A percentile compares a stretch with the other conserved stretches of the same genome.
Conservation (phyloP, 139 green algal species). For the Ulvella scutata region DNA sequence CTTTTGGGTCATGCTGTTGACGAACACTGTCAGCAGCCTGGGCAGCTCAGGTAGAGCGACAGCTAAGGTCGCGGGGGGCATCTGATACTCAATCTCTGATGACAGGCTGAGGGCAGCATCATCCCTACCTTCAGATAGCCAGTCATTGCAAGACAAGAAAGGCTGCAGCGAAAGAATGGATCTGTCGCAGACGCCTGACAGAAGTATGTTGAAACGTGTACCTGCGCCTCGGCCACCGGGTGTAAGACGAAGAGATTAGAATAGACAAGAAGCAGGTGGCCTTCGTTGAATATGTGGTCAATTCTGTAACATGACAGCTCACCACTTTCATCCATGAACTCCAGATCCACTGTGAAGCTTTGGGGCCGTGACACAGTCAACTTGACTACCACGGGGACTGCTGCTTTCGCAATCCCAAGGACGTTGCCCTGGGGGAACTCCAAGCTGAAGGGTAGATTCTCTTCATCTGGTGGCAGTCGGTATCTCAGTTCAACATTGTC, state of each 20-base stretch:
- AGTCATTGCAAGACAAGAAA: neutral
- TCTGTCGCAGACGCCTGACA: neutral
- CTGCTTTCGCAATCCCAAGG: conserved; percentile 57
- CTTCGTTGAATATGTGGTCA: neutral
- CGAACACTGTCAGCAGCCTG: neutral
- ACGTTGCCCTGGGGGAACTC: conserved; percentile 52
- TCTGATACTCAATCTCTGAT: neutral
- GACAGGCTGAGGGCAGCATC: neutral
- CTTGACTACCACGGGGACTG: conserved; percentile 48
- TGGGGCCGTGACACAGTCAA: conserved; percentile 37
- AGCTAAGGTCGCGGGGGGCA: neutral
- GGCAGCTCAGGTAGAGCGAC: neutral
- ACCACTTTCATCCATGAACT: conserved; percentile 60
- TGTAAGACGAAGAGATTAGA: neutral
- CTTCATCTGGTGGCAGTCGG: conserved; percentile 39
- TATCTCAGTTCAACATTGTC: conserved; percentile 70
- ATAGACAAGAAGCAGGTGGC: neutral
- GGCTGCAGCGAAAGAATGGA: neutral
- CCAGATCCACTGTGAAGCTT: conserved; percentile 53
- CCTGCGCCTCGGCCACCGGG: neutral
- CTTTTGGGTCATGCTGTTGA: conserved; percentile 29
- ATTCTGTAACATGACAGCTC: neutral
- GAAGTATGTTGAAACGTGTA: neutral
- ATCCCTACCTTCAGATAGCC: neutral
- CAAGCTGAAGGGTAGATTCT: conserved; percentile 35